Evolutionary conservation across 2,329 filamentous ascomycete species (phyloP).

Genomic region (Fusarium torreyae): DNA sequence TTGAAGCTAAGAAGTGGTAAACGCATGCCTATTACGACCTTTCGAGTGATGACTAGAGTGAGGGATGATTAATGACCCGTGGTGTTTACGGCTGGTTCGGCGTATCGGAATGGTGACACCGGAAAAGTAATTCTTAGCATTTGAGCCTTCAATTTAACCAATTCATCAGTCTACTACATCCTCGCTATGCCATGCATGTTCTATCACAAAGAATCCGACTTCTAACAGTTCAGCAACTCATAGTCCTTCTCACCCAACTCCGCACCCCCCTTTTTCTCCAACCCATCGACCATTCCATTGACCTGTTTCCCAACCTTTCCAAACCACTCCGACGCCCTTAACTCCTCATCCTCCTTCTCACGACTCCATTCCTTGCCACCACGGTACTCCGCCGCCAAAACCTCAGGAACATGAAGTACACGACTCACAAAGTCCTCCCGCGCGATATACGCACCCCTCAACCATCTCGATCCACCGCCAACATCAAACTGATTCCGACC

Average conservation of each 20-base stretch:
- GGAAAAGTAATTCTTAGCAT: conserved; percentile 25
- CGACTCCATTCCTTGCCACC: conserved; percentile 47
- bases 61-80: conserved; percentile 20
- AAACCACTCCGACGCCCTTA: conserved; percentile 51
- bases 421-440: conserved; percentile 61
- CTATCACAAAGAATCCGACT: background rate
- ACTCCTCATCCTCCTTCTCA: conserved; percentile 42
- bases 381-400: conserved; percentile 46
- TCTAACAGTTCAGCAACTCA: conserved; percentile 33
- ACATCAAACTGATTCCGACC: conserved; percentile 82
- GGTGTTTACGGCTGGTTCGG: conserved; percentile 26
- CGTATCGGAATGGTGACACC: conserved; percentile 34
- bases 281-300: conserved; percentile 15
- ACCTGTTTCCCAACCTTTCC: conserved; percentile 36
- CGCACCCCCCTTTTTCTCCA: conserved; percentile 44
- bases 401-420: conserved; percentile 51
- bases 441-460: conserved; percentile 88
- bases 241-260: conserved; percentile 39
- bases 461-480: conserved; percentile 78
- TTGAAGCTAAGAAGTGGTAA: conserved; percentile 80
- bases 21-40: background rate
- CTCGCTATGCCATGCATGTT: conserved; percentile 27
- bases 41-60: background rate
- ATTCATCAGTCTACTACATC: conserved; percentile 9
- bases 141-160: conserved; percentile 8